A percentile compares a stretch with the other conserved stretches of the same genome.
Evolutionary conservation across 2,329 filamentous ascomycete species (phyloP).

Genomic region (Thelonectria rubi): DNA sequence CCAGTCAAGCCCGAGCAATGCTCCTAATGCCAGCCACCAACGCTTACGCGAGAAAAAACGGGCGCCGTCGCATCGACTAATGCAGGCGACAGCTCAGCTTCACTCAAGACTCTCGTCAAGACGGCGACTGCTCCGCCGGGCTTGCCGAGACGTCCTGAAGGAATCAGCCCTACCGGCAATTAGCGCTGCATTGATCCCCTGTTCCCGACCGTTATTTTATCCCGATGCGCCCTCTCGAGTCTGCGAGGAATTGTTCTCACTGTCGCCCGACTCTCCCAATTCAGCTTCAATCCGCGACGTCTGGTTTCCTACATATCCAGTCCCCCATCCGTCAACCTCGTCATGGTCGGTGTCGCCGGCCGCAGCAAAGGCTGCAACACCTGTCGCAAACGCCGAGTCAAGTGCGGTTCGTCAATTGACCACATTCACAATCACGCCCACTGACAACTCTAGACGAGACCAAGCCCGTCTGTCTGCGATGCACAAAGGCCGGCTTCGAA

Average conservation of each 20-base stretch:
- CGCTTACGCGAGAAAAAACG: not conserved
- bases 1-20: too few relatives aligned
- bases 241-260: too few relatives aligned
- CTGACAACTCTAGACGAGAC: conserved; percentile 16
- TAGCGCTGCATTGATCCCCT: not conserved
- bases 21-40: too few relatives aligned
- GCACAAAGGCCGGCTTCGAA: conserved; percentile 24
- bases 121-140: not conserved
- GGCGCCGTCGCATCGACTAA: not conserved
- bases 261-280: too few relatives aligned
- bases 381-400: conserved; percentile 31
- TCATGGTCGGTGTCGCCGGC: conserved; percentile 31
- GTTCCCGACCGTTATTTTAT: not conserved
- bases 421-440: not conserved
- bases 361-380: conserved; percentile 37
- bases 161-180: not conserved
- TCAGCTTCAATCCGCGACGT: too few relatives aligned
- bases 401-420: conserved; percentile 25
- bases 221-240: too few relatives aligned
- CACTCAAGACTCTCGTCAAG: too few relatives aligned
- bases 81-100: not conserved
- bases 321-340: too few relatives aligned
- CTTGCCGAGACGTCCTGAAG: not conserved
- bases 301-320: too few relatives aligned
- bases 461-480: conserved; percentile 19